phyloP scores from a whole-genome alignment of 208 protist species.

The Leishmania lainsoni region DNA sequence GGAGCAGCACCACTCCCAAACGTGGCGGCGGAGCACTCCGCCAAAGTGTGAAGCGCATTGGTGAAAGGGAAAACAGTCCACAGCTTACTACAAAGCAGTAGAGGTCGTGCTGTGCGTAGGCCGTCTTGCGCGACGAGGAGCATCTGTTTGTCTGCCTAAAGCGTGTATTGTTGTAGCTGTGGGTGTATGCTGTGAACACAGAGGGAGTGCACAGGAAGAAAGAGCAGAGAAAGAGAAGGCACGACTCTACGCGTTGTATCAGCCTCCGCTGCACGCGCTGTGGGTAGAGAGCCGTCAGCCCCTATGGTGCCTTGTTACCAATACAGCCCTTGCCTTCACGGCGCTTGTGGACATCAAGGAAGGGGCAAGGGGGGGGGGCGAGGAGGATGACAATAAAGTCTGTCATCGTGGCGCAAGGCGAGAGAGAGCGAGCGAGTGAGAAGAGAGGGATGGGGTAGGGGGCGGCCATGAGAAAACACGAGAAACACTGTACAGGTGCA shows the following conservation, averaged over 20 bases:
- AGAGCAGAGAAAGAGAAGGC: neutral
- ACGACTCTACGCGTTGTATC: neutral
- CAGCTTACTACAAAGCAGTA: neutral
- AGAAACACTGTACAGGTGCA: neutral
- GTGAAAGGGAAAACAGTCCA: neutral
- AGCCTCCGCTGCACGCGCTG: neutral
- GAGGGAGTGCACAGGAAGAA: neutral
- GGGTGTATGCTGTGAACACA: neutral
- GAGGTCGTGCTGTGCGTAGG: neutral
- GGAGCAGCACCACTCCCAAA: neutral
- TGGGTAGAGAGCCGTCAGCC: neutral
- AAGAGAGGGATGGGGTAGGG: neutral
- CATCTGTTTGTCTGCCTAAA: neutral
- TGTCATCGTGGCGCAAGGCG: neutral
- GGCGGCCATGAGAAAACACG: neutral
- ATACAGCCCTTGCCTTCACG: neutral
- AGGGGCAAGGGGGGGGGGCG: neutral
- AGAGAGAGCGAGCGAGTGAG: neutral
- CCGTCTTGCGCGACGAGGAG: neutral
- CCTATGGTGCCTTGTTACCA: neutral
- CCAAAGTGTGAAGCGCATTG: neutral
- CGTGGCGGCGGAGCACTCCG: neutral
- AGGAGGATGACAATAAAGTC: neutral
- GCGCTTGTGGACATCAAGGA: neutral
- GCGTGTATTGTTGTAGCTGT: neutral